Conservation (phyloP, 1,284 basidiomycete species). For the Ustilago esculenta region DNA sequence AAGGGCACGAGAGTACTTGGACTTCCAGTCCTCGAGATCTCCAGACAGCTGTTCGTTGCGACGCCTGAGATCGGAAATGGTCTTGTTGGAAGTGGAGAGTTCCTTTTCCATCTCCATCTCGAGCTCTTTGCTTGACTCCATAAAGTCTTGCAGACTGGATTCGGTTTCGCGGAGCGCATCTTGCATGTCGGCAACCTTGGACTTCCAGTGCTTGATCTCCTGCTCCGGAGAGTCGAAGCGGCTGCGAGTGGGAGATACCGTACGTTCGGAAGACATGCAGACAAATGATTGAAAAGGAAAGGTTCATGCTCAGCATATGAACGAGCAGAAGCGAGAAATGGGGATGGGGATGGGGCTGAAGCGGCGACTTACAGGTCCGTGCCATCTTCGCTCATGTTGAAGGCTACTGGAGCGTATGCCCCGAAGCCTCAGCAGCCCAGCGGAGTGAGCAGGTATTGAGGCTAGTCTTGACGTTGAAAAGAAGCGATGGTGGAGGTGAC, state of each 20-base stretch:
- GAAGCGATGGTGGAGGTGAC: background rate
- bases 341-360: background rate
- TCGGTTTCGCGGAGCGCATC: conserved; percentile 59
- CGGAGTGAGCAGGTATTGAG: background rate
- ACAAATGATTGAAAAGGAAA: too few species aligned
- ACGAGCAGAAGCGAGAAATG: too few species aligned
- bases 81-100: conserved; percentile 43
- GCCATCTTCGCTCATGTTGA: conserved; percentile 43
- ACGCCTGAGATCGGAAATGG: conserved; percentile 45
- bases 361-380: conserved; percentile 23
- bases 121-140: conserved; percentile 63
- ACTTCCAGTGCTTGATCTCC: conserved; percentile 60
- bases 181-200: conserved; percentile 57
- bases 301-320: too few species aligned
- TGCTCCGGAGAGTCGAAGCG: conserved; percentile 54
- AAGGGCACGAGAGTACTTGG: conserved; percentile 61
- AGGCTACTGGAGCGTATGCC: conserved; percentile 14
- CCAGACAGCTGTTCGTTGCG: conserved; percentile 54
- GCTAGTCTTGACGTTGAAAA: background rate
- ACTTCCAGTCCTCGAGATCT: conserved; percentile 64
- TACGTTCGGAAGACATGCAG: too few species aligned
- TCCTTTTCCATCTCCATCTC: conserved; percentile 65
- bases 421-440: conserved; percentile 13
- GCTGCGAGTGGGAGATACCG: conserved; percentile 5
- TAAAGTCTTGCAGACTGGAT: conserved; percentile 59